phyloP scores from a whole-genome alignment of 805 yeast genomes.

The Lipomyces sp. region DNA sequence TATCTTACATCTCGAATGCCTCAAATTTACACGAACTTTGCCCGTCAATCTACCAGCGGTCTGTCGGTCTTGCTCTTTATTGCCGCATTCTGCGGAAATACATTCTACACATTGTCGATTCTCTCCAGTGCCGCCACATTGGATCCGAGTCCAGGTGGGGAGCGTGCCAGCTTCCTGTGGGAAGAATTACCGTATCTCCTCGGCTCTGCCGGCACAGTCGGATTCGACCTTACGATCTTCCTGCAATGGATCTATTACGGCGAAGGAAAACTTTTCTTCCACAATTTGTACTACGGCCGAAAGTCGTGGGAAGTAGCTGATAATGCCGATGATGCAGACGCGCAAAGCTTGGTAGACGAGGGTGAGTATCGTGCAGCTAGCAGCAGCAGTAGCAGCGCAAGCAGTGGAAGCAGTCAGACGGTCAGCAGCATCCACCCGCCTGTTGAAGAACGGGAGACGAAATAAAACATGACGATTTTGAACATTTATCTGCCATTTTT shows the following conservation, averaged over 20 bases:
- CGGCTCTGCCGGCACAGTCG: conserved; percentile 84
- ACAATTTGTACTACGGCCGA: conserved; percentile 28
- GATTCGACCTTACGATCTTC: conserved; percentile 65
- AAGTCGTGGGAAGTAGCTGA: conserved; percentile 26
- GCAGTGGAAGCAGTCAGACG: conserved; percentile 12
- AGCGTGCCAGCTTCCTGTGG: conserved; percentile 56
- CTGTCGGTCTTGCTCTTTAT: conserved; percentile 78
- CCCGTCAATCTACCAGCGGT: conserved; percentile 83
- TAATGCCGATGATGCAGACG: neutral
- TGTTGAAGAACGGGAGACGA: neutral
- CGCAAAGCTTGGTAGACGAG: conserved; percentile 10
- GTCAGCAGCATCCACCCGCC: neutral
- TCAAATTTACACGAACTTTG: conserved; percentile 75
- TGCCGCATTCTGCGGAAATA: conserved; percentile 78
- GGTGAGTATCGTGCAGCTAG: neutral
- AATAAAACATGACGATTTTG: neutral
- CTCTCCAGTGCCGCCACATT: conserved; percentile 54
- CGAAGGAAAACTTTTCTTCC: conserved; percentile 33
- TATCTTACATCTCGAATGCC: conserved; percentile 84
- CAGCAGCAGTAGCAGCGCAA: conserved; percentile 23
- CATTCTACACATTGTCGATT: conserved; percentile 76
- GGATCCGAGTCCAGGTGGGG: conserved; percentile 38
- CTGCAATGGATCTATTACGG: conserved; percentile 42
- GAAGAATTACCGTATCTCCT: conserved; percentile 80
- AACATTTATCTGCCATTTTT: neutral